These are phyloP conservation scores for Fomitopsis pinicola DNA, from an alignment of 1,284 basidiomycete genomes.

Conservation along the genomic window DNA sequence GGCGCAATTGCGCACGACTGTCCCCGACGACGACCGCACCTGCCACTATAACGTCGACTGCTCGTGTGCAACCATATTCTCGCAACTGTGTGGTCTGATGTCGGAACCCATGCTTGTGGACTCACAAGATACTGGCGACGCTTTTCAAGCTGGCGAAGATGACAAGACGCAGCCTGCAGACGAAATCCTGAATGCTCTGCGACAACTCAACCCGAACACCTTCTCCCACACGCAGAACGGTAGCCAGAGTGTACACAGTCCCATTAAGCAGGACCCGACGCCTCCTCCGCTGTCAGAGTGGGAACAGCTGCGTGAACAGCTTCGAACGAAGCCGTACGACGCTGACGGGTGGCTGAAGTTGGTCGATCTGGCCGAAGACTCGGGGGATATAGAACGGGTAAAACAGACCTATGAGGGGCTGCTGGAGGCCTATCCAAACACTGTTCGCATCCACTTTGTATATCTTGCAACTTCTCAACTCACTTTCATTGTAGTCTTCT, in stretches of 20 bases:
- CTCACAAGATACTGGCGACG: conserved; percentile 7
- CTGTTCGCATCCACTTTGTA: conserved; percentile 43
- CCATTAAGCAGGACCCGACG: conserved; percentile 15
- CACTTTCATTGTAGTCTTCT: conserved; percentile 44
- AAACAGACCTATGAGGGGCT: conserved; percentile 71
- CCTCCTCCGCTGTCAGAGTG: conserved; percentile 39
- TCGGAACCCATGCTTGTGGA: conserved; percentile 15
- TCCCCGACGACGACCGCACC: neutral
- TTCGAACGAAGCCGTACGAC: conserved; percentile 54
- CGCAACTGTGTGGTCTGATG: conserved; percentile 12
- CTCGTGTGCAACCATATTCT: conserved; percentile 14
- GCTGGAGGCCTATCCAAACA: conserved; percentile 75
- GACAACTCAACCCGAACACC: conserved; percentile 30
- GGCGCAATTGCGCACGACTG: neutral
- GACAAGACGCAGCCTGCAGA: conserved; percentile 36
- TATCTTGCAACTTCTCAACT: conserved; percentile 3
- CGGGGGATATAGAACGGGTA: conserved; percentile 64
- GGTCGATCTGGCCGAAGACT: conserved; percentile 61
- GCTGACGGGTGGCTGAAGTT: conserved; percentile 67
- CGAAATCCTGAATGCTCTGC: conserved; percentile 37
- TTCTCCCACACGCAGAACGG: conserved; percentile 14
- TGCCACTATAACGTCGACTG: neutral
- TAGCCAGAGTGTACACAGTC: conserved; percentile 15
- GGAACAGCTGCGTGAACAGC: conserved; percentile 40
- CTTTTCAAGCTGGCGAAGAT: conserved; percentile 1